These are phyloP conservation scores for Pseudogymnoascus sp. DNA, from an alignment of 2,329 filamentous ascomycete species.

Conservation along the genomic window DNA sequence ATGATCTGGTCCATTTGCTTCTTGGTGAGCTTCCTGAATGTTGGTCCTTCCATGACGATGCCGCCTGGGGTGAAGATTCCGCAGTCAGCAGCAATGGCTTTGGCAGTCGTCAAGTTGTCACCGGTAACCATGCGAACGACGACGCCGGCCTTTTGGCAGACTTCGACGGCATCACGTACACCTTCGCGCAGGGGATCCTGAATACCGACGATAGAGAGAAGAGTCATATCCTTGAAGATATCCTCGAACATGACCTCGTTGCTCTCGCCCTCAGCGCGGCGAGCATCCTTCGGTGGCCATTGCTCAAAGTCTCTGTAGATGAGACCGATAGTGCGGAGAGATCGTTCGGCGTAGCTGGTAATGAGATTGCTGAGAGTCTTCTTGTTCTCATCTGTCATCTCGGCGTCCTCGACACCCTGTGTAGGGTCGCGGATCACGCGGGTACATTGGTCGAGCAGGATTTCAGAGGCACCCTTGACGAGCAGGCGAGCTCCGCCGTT, in stretches of 20 bases:
- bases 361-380: conserved; percentile 47
- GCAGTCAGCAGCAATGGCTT: conserved; percentile 65
- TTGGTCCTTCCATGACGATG: conserved; percentile 60
- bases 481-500: conserved; percentile 36
- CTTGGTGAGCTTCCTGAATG: conserved; percentile 53
- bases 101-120: conserved; percentile 64
- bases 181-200: conserved; percentile 64
- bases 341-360: conserved; percentile 54
- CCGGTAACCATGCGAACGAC: conserved; percentile 67
- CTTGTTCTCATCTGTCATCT: conserved; percentile 49
- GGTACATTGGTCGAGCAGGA: conserved; percentile 36
- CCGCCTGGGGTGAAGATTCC: conserved; percentile 54
- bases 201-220: conserved; percentile 65
- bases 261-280: conserved; percentile 48
- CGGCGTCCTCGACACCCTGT: conserved; percentile 45
- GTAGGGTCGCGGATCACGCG: conserved; percentile 47
- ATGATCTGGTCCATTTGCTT: conserved; percentile 50
- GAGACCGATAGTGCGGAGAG: conserved; percentile 66
- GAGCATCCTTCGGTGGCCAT: conserved; percentile 55
- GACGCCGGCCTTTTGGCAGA: conserved; percentile 61
- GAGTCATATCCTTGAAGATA: conserved; percentile 64
- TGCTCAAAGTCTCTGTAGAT: conserved; percentile 64
- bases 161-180: conserved; percentile 58
- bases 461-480: conserved; percentile 47
- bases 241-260: conserved; percentile 58